Evolutionary conservation across 1,139 yeast genomes (phyloP).

Genomic region (Petasospora fabianii): DNA sequence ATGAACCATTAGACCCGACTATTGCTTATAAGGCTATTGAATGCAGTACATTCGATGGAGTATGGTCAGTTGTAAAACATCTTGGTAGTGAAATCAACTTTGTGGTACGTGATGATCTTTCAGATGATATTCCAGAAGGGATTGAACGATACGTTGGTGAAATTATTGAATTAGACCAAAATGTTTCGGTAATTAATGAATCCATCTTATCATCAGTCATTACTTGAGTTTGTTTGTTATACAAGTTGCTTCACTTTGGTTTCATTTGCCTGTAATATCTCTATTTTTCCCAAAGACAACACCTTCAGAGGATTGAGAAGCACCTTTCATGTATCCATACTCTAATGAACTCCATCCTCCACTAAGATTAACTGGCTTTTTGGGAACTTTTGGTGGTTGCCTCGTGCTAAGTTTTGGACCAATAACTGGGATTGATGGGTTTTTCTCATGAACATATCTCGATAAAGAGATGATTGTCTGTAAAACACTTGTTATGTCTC

Average conservation of each 20-base stretch:
- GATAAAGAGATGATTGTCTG: conserved; percentile 73
- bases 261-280: conserved; percentile 33
- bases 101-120: conserved; percentile 31
- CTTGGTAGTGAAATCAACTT: conserved; percentile 33
- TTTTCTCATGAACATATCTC: conserved; percentile 49
- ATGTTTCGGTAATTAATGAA: conserved; percentile 23
- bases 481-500: conserved; percentile 75
- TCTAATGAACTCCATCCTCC: conserved; percentile 50
- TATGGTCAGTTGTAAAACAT: conserved; percentile 42
- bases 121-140: conserved; percentile 28
- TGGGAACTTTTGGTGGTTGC: conserved; percentile 38
- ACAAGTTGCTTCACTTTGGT: conserved; percentile 10
- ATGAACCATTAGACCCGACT: conserved; percentile 23
- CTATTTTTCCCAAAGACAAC: conserved; percentile 49
- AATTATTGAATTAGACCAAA: conserved; percentile 26
- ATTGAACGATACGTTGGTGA: conserved; percentile 29
- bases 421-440: conserved; percentile 43
- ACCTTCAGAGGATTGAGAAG: conserved; percentile 47
- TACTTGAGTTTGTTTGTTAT: conserved; percentile 6
- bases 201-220: conserved; percentile 23
- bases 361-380: conserved; percentile 33
- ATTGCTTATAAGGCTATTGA: conserved; percentile 33
- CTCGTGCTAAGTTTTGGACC: conserved; percentile 45
- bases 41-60: conserved; percentile 36
- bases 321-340: conserved; percentile 56